These are phyloP conservation scores for Skeletonema grethae DNA, from an alignment of 108 stramenopile species.

Conservation along the genomic window DNA sequence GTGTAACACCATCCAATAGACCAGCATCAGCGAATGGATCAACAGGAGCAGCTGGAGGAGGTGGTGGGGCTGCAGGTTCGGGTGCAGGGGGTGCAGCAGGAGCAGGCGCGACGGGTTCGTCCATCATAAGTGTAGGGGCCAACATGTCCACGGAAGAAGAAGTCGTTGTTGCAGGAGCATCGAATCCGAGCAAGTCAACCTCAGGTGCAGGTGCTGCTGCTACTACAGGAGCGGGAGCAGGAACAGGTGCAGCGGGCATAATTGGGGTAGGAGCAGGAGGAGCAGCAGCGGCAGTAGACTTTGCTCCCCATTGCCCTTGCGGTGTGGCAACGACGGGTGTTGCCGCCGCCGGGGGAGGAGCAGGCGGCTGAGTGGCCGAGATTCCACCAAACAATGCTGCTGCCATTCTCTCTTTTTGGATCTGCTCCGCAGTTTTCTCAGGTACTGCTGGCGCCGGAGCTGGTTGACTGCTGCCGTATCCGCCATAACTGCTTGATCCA, in stretches of 20 bases:
- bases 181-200: constrained; percentile 59
- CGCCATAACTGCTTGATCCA: constrained; percentile 43
- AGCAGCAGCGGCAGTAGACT: constrained; percentile 9
- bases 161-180: constrained; percentile 33
- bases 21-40: constrained; percentile 85
- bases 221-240: constrained; percentile 32
- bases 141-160: constrained; percentile 56
- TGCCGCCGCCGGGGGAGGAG: constrained; percentile 50
- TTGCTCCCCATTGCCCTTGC: constrained; percentile 1
- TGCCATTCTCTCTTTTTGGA: constrained; percentile 95
- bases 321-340: constrained; percentile 19
- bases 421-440: constrained; percentile 77
- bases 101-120: constrained; percentile 19
- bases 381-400: constrained; percentile 95
- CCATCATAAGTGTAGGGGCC: constrained; percentile 41
- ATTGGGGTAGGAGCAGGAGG: constrained; percentile 24
- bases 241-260: constrained; percentile 50
- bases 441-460: constrained; percentile 50
- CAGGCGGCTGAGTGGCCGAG: constrained; percentile 52
- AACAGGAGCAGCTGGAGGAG: constrained; percentile 39
- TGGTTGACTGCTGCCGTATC: constrained; percentile 37
- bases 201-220: constrained; percentile 53
- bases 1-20: constrained; percentile 58
- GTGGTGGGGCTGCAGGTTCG: constrained; percentile 17
- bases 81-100: constrained; percentile 35